phyloP scores from a whole-genome alignment of 805 yeast species.

The Metschnikowia kunwiensis region DNA sequence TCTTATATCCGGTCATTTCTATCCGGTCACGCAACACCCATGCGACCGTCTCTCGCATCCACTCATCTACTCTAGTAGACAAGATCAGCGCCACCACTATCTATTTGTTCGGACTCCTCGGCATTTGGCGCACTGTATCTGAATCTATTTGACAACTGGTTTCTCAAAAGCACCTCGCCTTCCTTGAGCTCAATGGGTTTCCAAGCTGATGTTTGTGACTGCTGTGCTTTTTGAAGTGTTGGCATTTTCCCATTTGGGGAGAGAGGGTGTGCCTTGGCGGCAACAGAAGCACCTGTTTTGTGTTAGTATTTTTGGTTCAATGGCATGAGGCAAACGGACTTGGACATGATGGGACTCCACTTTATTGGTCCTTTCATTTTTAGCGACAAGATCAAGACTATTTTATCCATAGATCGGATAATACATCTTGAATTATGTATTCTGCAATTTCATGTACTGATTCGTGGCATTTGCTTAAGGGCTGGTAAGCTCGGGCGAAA shows the following conservation, averaged over 20 bases:
- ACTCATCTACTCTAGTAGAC: conserved; percentile 42
- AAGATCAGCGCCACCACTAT: conserved; percentile 78
- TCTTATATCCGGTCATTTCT: no score
- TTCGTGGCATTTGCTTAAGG: no score
- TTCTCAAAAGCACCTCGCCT: conserved; percentile 51
- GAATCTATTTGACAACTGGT: conserved; percentile 70
- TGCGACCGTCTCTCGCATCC: no score
- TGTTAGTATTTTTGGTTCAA: conserved; percentile 13
- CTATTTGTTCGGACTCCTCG: conserved; percentile 70
- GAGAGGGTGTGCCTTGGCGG: conserved; percentile 31
- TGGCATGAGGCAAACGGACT: no score
- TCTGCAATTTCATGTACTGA: no score
- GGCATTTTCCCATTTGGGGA: conserved; percentile 47
- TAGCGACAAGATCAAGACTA: no score
- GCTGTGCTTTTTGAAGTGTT: conserved; percentile 12
- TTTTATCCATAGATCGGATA: no score
- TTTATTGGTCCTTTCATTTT: no score
- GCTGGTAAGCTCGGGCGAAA: no score
- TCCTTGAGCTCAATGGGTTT: conserved; percentile 41
- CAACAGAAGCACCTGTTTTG: conserved; percentile 8
- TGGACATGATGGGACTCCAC: no score
- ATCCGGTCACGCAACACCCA: no score
- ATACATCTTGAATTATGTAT: no score
- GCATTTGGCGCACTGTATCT: conserved; percentile 63
- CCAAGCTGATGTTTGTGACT: conserved; percentile 13